Percentiles rank a stretch among this genome's conserved stretches.
Evolutionary conservation across 352 stramenopile species (phyloP).

Genomic region (Pythium folliculosum): DNA sequence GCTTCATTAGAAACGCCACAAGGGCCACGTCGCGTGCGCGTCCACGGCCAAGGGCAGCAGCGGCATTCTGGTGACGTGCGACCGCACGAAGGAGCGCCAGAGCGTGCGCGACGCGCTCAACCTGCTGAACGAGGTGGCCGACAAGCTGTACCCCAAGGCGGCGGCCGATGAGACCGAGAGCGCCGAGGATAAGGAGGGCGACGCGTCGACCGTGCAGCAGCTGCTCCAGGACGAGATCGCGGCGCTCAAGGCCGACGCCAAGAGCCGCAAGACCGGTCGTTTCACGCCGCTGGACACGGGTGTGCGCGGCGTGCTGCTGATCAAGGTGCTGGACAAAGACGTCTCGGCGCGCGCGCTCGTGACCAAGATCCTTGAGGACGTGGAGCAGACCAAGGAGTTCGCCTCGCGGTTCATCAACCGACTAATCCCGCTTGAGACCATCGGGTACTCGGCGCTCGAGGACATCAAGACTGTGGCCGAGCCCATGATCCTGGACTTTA

Average conservation of each 20-base stretch:
- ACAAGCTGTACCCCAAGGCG: conserved; percentile 52
- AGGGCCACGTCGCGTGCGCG: conserved; percentile 45
- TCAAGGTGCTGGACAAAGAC: conserved; percentile 58
- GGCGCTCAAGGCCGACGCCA: conserved; percentile 55
- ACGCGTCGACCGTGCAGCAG: conserved; percentile 53
- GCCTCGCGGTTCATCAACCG: conserved; percentile 73
- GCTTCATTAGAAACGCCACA: conserved; percentile 55
- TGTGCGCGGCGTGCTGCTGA: conserved; percentile 70
- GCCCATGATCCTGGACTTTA: conserved; percentile 55
- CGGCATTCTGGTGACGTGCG: conserved; percentile 72
- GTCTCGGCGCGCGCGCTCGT: conserved; percentile 54
- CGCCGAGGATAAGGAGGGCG: conserved; percentile 20
- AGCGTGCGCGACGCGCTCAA: conserved; percentile 73
- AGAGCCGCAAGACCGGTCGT: conserved; percentile 59
- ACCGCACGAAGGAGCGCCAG: conserved; percentile 77
- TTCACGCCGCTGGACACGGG: conserved; percentile 75
- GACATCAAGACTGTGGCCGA: conserved; percentile 56
- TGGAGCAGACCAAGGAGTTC: conserved; percentile 67
- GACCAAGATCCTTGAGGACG: conserved; percentile 61
- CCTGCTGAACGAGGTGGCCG: conserved; percentile 71
- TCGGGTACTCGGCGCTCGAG: conserved; percentile 64
- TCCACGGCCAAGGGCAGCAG: conserved; percentile 60
- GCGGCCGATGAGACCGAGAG: conserved; percentile 22
- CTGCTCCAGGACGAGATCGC: conserved; percentile 71
- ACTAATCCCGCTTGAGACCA: conserved; percentile 72